A percentile compares a stretch with the other conserved stretches of the same genome.
These are phyloP conservation scores for Lactarius sp. DNA, from an alignment of 768 basidiomycete species.

Conservation along the genomic window DNA sequence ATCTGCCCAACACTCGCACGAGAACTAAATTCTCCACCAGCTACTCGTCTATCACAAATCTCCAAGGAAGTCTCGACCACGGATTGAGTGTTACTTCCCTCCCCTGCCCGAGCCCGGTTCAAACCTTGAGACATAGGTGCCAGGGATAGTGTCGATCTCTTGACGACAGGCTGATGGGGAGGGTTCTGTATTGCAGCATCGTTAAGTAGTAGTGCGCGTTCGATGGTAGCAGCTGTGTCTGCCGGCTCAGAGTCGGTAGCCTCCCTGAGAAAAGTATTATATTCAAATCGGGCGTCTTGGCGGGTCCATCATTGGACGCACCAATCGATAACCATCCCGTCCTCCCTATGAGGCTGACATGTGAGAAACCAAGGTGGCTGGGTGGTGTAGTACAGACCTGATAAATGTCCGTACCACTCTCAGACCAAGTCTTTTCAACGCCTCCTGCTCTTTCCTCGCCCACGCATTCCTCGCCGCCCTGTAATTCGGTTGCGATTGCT, in stretches of 20 bases:
- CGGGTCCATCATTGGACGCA: neutral
- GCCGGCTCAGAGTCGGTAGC: neutral
- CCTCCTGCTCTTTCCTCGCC: conserved; percentile 17
- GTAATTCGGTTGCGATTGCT: conserved; percentile 9
- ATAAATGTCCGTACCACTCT: conserved; percentile 19
- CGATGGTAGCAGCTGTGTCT: conserved; percentile 13
- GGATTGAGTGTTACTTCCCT: neutral
- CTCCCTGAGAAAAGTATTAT: conserved; percentile 2
- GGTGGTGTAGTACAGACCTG: conserved; percentile 14
- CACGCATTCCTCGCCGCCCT: conserved; percentile 16
- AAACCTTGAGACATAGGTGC: neutral
- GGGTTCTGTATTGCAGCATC: neutral
- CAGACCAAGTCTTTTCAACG: conserved; percentile 14
- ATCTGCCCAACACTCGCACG: neutral
- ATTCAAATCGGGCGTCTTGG: neutral
- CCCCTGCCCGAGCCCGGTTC: neutral
- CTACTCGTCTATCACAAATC: neutral
- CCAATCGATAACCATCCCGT: conserved; percentile 28
- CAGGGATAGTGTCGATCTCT: neutral
- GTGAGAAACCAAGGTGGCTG: neutral
- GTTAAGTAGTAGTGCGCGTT: conserved; percentile 8
- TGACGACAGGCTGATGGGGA: neutral
- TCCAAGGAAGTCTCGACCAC: neutral
- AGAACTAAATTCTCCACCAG: neutral
- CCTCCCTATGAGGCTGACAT: conserved; percentile 14